Percentiles rank a stretch among this genome's conserved stretches.
phyloP scores from a whole-genome alignment of 768 basidiomycete species.

The Tricholoma furcatifolium region DNA sequence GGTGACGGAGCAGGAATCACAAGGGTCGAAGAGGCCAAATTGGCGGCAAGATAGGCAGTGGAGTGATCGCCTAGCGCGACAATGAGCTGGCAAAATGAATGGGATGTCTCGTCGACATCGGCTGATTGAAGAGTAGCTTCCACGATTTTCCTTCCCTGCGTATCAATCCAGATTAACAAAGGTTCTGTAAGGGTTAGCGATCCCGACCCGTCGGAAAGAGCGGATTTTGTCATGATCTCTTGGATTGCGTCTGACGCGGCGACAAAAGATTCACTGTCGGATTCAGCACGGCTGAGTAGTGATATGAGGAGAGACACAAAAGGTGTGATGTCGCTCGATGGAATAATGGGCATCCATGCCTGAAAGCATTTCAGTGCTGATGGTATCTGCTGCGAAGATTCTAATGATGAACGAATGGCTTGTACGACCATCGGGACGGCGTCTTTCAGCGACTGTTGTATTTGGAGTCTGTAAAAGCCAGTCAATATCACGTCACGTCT shows the following conservation, averaged over 20 bases:
- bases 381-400: constrained; percentile 48
- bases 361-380: constrained; percentile 80
- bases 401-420: constrained; percentile 60
- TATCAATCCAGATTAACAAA: constrained; percentile 74
- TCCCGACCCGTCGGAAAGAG: constrained; percentile 69
- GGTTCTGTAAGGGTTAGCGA: constrained; percentile 79
- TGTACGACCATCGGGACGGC: constrained; percentile 71
- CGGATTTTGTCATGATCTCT: constrained; percentile 75
- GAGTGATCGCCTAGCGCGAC: constrained; percentile 87
- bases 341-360: constrained; percentile 76
- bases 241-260: constrained; percentile 70
- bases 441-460: constrained; percentile 63
- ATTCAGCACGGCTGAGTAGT: constrained; percentile 53
- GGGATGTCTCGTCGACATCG: constrained; percentile 54
- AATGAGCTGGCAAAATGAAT: constrained; percentile 78
- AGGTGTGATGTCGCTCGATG: constrained; percentile 68
- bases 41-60: constrained; percentile 67
- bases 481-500: not conserved
- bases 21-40: constrained; percentile 50
- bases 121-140: constrained; percentile 34
- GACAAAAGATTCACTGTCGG: constrained; percentile 56
- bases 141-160: constrained; percentile 48
- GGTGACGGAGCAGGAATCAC: constrained; percentile 29
- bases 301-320: constrained; percentile 66
- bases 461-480: constrained; percentile 45